These are phyloP conservation scores for Posidonia australis DNA, from an alignment of 106 monocot species.

Conservation along the genomic window DNA sequence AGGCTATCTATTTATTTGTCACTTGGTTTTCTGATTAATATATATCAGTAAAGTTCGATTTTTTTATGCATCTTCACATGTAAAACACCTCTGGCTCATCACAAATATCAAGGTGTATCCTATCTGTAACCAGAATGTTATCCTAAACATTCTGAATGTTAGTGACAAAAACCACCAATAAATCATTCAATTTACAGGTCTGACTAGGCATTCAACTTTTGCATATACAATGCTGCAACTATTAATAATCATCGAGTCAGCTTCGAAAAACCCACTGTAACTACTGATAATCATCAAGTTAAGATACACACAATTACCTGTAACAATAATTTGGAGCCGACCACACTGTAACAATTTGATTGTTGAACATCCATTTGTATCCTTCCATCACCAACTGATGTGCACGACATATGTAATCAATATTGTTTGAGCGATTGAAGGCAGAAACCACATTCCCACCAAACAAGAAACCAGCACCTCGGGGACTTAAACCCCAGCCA, in stretches of 20 bases:
- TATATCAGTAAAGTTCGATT: too few species aligned
- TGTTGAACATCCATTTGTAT: conserved; percentile 98
- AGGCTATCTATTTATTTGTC: too few species aligned
- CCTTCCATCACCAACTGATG: conserved; percentile 99
- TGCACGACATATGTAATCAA: conserved; percentile 96
- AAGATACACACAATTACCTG: conserved; percentile 30
- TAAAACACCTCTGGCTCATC: too few species aligned
- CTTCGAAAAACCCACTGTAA: neutral
- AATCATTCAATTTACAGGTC: too few species aligned
- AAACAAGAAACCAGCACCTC: conserved; percentile 91
- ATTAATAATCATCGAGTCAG: neutral
- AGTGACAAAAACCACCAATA: too few species aligned
- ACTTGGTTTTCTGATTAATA: too few species aligned
- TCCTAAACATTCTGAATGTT: too few species aligned
- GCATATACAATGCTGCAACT: neutral
- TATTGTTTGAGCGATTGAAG: conserved; percentile 85
- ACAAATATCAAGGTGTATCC: too few species aligned
- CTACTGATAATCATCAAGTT: neutral
- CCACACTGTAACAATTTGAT: conserved; percentile 98
- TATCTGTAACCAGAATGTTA: too few species aligned
- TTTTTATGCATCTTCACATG: too few species aligned
- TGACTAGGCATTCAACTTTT: too few species aligned
- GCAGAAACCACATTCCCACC: conserved; percentile 73
- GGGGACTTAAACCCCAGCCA: conserved; percentile 93
- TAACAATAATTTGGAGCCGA: conserved; percentile 99